Evolutionary conservation across 441 rosid genomes (phyloP).

Genomic region (Bruguiera hainesii): DNA sequence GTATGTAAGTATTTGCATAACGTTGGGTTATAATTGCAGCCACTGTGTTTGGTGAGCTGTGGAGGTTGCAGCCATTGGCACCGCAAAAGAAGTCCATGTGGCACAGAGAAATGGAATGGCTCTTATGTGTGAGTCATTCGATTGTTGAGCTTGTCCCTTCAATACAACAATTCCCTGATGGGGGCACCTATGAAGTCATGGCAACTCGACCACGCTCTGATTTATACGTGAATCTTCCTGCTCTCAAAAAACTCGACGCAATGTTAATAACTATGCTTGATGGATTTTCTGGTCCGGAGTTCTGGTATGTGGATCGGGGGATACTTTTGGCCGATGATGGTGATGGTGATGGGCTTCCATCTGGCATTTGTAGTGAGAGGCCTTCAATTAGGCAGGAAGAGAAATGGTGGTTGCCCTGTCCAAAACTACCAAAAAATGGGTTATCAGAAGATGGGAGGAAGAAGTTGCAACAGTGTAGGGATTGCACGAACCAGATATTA

Average conservation of each 20-base stretch:
- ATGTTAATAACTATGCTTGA: conserved; percentile 82
- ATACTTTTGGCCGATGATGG: conserved; percentile 59
- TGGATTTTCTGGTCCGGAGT: conserved; percentile 63
- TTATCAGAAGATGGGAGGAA: conserved; percentile 76
- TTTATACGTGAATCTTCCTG: conserved; percentile 81
- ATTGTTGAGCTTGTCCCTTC: conserved; percentile 97
- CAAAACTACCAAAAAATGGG: conserved; percentile 73
- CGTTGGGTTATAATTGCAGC: conserved; percentile 40
- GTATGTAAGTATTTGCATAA: not conserved
- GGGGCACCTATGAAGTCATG: conserved; percentile 96
- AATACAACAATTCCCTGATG: conserved; percentile 86
- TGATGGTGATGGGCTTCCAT: conserved; percentile 42
- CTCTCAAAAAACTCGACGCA: conserved; percentile 93
- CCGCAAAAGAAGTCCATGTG: conserved; percentile 90
- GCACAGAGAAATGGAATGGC: conserved; percentile 92
- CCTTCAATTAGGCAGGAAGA: conserved; percentile 92
- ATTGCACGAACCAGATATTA: conserved; percentile 85
- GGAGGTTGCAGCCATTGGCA: conserved; percentile 93
- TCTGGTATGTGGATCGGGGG: conserved; percentile 93
- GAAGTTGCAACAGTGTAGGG: conserved; percentile 79
- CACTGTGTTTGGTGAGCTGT: conserved; percentile 89
- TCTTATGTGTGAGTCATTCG: conserved; percentile 79
- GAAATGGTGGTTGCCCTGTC: conserved; percentile 98
- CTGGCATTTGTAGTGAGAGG: conserved; percentile 48
- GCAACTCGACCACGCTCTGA: conserved; percentile 80